Evolutionary conservation across 2,329 filamentous ascomycete species (phyloP), one percentile per base, ranked within the genome.

Genomic region (Apiospora saccharicola): DNA sequence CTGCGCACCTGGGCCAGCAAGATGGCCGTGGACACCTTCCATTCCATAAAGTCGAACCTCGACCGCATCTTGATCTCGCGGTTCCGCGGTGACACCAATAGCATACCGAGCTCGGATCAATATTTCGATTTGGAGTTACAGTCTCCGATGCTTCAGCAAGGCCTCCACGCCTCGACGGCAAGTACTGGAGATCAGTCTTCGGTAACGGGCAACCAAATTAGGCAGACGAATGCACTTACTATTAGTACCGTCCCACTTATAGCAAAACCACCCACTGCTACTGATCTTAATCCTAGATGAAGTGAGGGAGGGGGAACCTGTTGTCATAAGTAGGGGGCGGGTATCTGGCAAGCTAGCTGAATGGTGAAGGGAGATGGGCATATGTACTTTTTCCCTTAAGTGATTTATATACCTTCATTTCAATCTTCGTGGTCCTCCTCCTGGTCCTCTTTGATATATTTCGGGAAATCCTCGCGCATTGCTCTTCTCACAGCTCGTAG

Each of bases 401-500:
- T 43, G 5, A 30, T 30, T 30, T 30, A 30, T 30, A 30, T 30
- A 30, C 4, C 26, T 30, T 57, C 30, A 14, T 19, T 8, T 57
- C 6, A 57, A 57, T 57, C 51, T 34, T 34, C 26, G 14, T 57
- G 34, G 14, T 57, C 51, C 51, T 57, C 51, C 26, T 19, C 26
- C 51, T 47, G 26, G 6, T 0, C 1, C 8, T 1, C 0, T 19
- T 30, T 10, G 26, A 57, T 57, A 19, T 10, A 19, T 6, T 57
- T 6, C 51, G 51, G 13, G 6, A 57, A 57, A 22, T 57, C 51
- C 16, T 57, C 51, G 51, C 51, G 51, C 14, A 57, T 19, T 57
- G 14, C 14, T 34, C 5, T 57, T 57, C 51, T 57, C 51, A 57
- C 51, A 57, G 51, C 51, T 34, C 51, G 51, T 34, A 57, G 51